These are phyloP conservation scores for Cladophialophora immunda DNA, from an alignment of 2,329 filamentous ascomycete genomes.

Conservation along the genomic window DNA sequence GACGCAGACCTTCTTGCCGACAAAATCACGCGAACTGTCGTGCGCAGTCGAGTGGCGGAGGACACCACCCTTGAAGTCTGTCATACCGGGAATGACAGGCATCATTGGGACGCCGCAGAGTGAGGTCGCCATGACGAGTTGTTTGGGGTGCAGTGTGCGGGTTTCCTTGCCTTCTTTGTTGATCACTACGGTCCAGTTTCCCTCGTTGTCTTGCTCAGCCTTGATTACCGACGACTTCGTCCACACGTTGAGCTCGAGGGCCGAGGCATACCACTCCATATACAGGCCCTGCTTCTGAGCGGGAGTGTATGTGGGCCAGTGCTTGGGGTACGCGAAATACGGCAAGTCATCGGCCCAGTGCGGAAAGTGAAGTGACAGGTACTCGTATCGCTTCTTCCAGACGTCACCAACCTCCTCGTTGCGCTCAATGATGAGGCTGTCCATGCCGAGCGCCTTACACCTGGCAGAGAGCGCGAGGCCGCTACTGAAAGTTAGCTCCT, in stretches of 20 bases:
- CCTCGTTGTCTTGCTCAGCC: constrained; percentile 37
- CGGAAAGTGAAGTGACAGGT: constrained; percentile 46
- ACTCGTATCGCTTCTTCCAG: constrained; percentile 47
- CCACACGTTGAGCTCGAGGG: constrained; percentile 44
- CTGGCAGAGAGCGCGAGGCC: constrained; percentile 43
- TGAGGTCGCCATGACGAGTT: constrained; percentile 42
- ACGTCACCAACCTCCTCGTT: constrained; percentile 43
- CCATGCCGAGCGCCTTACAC: constrained; percentile 42
- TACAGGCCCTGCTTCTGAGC: constrained; percentile 44
- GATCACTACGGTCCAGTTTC: constrained; percentile 40
- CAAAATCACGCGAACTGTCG: constrained; percentile 40
- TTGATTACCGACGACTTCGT: constrained; percentile 40
- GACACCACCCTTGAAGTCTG: constrained; percentile 38
- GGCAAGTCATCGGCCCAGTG: constrained; percentile 45
- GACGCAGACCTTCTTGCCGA: constrained; percentile 44
- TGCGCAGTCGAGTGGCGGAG: constrained; percentile 42
- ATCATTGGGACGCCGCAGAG: constrained; percentile 43
- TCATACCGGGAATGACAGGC: constrained; percentile 46
- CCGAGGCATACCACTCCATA: constrained; percentile 44
- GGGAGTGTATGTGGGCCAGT: constrained; percentile 47
- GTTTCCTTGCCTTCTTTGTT: constrained; percentile 40
- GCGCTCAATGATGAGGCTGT: constrained; percentile 45
- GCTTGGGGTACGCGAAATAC: constrained; percentile 45
- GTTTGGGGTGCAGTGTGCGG: constrained; percentile 41
- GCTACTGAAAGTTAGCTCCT: constrained; percentile 14